A percentile compares a stretch with the other conserved stretches of the same genome.
These are phyloP conservation scores for Hyphopichia pseudoburtonii DNA, from an alignment of 1,139 yeast species.

Conservation along the genomic window DNA sequence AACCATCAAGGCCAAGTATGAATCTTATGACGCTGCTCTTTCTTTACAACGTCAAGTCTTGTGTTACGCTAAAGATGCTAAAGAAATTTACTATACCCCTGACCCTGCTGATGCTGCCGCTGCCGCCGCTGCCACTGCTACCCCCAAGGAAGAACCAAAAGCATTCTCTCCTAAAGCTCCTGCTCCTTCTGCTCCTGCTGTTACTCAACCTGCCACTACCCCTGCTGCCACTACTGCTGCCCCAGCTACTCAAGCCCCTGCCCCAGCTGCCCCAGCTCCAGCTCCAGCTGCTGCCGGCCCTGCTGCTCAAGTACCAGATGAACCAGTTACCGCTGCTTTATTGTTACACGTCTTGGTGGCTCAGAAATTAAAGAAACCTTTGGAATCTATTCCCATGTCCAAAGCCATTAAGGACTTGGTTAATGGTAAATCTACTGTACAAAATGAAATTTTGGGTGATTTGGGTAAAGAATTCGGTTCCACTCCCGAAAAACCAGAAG, in stretches of 20 bases:
- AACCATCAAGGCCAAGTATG: slow-evolving; percentile 94
- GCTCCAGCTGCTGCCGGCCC: slow-evolving; percentile 69
- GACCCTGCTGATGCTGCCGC: slow-evolving; percentile 65
- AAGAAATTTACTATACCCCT: slow-evolving; percentile 93
- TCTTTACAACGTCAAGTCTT: slow-evolving; percentile 95
- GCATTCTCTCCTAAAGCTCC: slow-evolving; percentile 13
- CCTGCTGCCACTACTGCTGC: slow-evolving; percentile 48
- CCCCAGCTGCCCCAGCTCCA: slow-evolving; percentile 61
- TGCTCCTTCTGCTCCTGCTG: slow-evolving; percentile 31
- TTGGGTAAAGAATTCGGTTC: slow-evolving; percentile 96
- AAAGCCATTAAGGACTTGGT: slow-evolving; percentile 96
- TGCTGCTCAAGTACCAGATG: slow-evolving; percentile 81
- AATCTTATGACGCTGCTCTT: slow-evolving; percentile 95
- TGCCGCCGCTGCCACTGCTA: slow-evolving; percentile 19
- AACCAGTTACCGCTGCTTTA: slow-evolving; percentile 82
- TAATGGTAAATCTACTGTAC: slow-evolving; percentile 97
- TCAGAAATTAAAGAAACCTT: slow-evolving; percentile 87
- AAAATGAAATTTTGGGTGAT: slow-evolving; percentile 97
- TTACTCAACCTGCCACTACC: slow-evolving; percentile 10
- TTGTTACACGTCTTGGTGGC: slow-evolving; percentile 89
- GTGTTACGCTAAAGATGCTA: slow-evolving; percentile 93
- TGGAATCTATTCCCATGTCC: slow-evolving; percentile 81
- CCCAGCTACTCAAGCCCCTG: slow-evolving; percentile 51
- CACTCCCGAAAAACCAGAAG: slow-evolving; percentile 98
- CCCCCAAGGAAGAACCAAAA: slow-evolving; percentile 12